Conservation (phyloP, 208 protist genomes). For the Crithidia expoeki region DNA sequence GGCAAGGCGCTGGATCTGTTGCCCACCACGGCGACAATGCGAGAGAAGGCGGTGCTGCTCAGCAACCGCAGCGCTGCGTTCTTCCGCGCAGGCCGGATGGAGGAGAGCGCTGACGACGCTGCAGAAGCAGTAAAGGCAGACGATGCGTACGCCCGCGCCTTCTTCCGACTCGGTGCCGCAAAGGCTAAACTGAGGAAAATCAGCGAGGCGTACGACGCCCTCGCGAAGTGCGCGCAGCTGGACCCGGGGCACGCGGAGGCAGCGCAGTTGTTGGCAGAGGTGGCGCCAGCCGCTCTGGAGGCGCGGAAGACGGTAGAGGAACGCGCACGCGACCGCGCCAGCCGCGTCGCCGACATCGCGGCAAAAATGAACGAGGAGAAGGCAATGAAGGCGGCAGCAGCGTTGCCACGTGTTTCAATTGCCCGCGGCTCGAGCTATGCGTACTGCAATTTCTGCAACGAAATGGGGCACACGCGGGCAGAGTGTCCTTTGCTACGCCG, state of each 20-base stretch:
- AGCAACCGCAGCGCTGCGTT: constrained; percentile 81
- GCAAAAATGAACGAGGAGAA: constrained; percentile 47
- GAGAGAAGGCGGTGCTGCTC: constrained; percentile 62
- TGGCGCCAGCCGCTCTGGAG: constrained; percentile 45
- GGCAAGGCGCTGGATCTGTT: constrained; percentile 75
- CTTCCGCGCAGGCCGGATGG: constrained; percentile 46
- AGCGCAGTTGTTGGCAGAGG: constrained; percentile 40
- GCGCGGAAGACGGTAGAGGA: constrained; percentile 52
- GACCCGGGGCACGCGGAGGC: constrained; percentile 65
- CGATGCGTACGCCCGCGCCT: constrained; percentile 70
- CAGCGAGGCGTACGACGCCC: constrained; percentile 51
- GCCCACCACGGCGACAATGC: constrained; percentile 15
- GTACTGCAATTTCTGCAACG: constrained; percentile 89
- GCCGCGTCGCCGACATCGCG: constrained; percentile 38
- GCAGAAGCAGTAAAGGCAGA: constrained; percentile 46
- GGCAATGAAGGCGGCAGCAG: constrained; percentile 10
- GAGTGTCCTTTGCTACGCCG: constrained; percentile 77
- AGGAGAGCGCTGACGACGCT: constrained; percentile 69
- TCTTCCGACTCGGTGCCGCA: constrained; percentile 70
- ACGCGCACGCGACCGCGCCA: constrained; percentile 44
- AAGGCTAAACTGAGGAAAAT: constrained; percentile 54
- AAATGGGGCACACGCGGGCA: constrained; percentile 63
- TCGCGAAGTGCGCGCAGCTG: constrained; percentile 56
- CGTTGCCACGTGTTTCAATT: constrained; percentile 21
- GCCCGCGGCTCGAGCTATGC: constrained; percentile 64